phyloP scores from a whole-genome alignment of 192 early-diverging fungal genomes.

The Anaeromyces robustus region DNA sequence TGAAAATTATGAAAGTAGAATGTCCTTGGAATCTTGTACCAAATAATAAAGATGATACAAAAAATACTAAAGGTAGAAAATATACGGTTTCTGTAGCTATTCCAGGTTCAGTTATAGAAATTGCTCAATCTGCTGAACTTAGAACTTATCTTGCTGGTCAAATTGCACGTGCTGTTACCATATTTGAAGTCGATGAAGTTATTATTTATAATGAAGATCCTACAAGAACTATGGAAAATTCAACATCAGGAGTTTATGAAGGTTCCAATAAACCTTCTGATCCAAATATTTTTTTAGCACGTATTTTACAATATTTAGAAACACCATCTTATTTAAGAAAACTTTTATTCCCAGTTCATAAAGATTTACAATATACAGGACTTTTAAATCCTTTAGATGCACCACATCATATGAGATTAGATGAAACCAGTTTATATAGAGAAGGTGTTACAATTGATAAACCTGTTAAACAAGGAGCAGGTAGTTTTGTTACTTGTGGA shows the following conservation, averaged over 20 bases:
- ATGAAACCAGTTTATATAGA: conserved; percentile 37
- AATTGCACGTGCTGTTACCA: conserved; percentile 35
- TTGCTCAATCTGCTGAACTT: conserved; percentile 40
- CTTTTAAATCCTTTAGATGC: conserved; percentile 46
- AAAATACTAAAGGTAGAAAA: conserved; percentile 6
- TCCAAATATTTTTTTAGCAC: conserved; percentile 42
- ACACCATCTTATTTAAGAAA: conserved; percentile 54
- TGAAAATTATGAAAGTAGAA: neutral
- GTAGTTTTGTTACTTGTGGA: conserved; percentile 32
- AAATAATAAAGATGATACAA: neutral
- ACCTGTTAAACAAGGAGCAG: conserved; percentile 3
- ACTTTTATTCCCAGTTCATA: conserved; percentile 44
- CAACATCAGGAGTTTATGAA: conserved; percentile 14
- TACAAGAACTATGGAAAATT: conserved; percentile 3
- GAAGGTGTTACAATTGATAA: conserved; percentile 41
- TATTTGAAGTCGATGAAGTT: conserved; percentile 52
- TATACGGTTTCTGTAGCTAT: conserved; percentile 51
- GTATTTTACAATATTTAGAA: conserved; percentile 51
- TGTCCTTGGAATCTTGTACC: neutral
- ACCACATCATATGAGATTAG: conserved; percentile 46
- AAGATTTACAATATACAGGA: conserved; percentile 43
- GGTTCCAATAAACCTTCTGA: conserved; percentile 21
- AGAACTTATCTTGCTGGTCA: conserved; percentile 57
- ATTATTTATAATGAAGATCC: conserved; percentile 44
- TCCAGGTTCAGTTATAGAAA: conserved; percentile 46